Evolutionary conservation across 1,284 basidiomycete genomes (phyloP).

Genomic region (Rhodotorula sp.): DNA sequence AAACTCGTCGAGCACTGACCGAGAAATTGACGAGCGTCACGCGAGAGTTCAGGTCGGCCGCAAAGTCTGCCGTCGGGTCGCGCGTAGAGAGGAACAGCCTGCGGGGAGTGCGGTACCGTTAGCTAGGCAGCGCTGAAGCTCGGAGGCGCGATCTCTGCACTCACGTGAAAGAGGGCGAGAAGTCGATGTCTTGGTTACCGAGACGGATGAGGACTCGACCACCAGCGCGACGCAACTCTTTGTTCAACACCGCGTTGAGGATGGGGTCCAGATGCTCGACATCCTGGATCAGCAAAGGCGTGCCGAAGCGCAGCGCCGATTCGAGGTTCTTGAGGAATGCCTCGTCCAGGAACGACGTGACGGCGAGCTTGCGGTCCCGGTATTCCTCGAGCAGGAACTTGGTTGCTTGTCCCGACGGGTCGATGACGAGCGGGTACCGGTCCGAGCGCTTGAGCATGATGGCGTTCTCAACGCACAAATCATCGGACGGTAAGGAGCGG

Average conservation of each 20-base stretch:
- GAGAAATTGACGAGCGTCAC: slow-evolving; percentile 99
- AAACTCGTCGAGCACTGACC: slow-evolving; percentile 56
- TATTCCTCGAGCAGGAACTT: slow-evolving; percentile 92
- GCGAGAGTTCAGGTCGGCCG: slow-evolving; percentile 96
- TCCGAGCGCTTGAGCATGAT: slow-evolving; percentile 99
- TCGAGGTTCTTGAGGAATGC: slow-evolving; percentile 98
- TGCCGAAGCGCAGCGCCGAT: slow-evolving; percentile 97
- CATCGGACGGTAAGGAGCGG: slow-evolving; percentile 89
- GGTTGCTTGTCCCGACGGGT: slow-evolving; percentile 98
- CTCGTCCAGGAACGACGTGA: slow-evolving; percentile 97
- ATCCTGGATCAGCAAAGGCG: slow-evolving; percentile 94
- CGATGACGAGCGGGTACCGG: slow-evolving; percentile 96
- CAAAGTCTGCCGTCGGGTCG: slow-evolving; percentile 95
- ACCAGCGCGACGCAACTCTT: slow-evolving; percentile 80
- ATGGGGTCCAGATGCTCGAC: slow-evolving; percentile 98
- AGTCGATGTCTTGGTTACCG: slow-evolving; percentile 99
- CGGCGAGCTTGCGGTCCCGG: slow-evolving; percentile 92
- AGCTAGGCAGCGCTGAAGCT: not conserved
- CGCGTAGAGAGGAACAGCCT: slow-evolving; percentile 94
- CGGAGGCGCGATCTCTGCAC: not conserved
- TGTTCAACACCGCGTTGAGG: slow-evolving; percentile 95
- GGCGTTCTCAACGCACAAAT: slow-evolving; percentile 94
- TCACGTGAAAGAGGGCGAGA: slow-evolving; percentile 89
- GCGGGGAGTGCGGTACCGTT: slow-evolving; percentile 3
- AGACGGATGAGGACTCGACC: slow-evolving; percentile 96